Evolutionary conservation across 2,329 filamentous ascomycete species (phyloP), one percentile per base, ranked within the genome.

Genomic region (Neonectria ditissima): DNA sequence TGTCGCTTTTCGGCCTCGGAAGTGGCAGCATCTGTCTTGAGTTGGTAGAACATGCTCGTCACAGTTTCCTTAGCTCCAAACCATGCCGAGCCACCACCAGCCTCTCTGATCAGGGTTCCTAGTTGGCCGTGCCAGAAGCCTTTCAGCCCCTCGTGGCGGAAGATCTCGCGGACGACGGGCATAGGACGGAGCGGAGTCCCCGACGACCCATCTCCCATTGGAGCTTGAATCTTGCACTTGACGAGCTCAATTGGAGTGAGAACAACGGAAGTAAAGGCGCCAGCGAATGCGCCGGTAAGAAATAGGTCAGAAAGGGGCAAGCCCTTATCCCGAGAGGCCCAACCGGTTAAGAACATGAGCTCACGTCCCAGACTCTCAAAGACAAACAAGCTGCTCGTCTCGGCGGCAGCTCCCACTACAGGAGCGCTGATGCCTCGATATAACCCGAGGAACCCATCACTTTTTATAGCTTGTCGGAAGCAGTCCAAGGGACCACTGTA

Each of bases 211-310:
- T 81, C 80, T 2, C 78, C 75, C 1, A 73, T 75, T 10, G 86
- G 93, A 1, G 95, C 94, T 78, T 99, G 96, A 81, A 99, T 97
- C 80, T 96, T 97, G 86, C 96, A 99, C 81, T 99, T 99, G 76
- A 99, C 92, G 55, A 99, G 87, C 81, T 99, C 96, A 69, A 99
- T 93, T 0, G 96, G 96, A 0, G 96, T 99, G 65, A 99, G 87
- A 32, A 97, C 89, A 51, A 97, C 85, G 0, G 93, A 97, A 0
- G 96, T 97, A 74, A 97, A 92, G 41, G 92, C 91, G 34, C 96
- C 96, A 1, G 94, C 91, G 62, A 93, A 91, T 52, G 92, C 95
- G 50, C 96, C 96, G 18, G 93, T 97, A 55, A 89, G 81, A 77
- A 93, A 87, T 16, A 98, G 84, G 1, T 90, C 91, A 1, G 86